Base-by-base conservation (phyloP, 768 basidiomycete species). In the Exidia glandulosa region DNA sequence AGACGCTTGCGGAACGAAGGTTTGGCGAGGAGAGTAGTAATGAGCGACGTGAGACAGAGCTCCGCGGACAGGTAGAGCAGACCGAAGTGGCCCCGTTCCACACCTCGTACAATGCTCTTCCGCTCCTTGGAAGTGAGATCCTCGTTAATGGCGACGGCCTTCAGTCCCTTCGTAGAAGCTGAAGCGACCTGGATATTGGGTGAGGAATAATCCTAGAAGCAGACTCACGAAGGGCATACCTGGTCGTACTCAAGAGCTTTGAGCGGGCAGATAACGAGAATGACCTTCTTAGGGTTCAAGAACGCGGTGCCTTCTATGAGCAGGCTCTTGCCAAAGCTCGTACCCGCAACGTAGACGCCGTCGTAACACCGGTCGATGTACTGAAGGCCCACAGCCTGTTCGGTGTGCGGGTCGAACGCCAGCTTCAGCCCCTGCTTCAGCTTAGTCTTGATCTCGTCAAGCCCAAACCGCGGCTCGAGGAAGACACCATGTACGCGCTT, bases 191-290 rank as follows among this genome's bases (percentile, higher is more conserved):
- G 27, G 16, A 19, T 29, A 2, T 7, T 16, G 2, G 2, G n/a
- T 60, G 59, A 56, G 29, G 14, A 16, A 36, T 32, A 56, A n/a
- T 16, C 7, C 7, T 7, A 16, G 16, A 45, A 4, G 41, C 41
- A 9, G 5, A 19, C 9, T 19, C 6, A 9, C 2, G 57, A 52
- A 45, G 0, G 7, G 29, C 32, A 5, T 56, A 69, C 70, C 68
- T 71, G 70, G 60, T 71, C 69, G 13, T 57, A 50, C 58, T 70
- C 69, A 2, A 71, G 54, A 2, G 71, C 70, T 55, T 72, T 72
- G 19, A 72, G 55, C 2, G 71, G 71, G 52, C 68, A 62, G 0
- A 71, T 66, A 32, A 72, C 64, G 10, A 72, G 34, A 3, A 69
- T 64, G 0, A 65, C 56, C 34, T 45, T 45, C 3, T 62, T 62